These are phyloP conservation scores for Cytospora mali DNA, from an alignment of 2,329 filamentous ascomycete species.

Conservation along the genomic window DNA sequence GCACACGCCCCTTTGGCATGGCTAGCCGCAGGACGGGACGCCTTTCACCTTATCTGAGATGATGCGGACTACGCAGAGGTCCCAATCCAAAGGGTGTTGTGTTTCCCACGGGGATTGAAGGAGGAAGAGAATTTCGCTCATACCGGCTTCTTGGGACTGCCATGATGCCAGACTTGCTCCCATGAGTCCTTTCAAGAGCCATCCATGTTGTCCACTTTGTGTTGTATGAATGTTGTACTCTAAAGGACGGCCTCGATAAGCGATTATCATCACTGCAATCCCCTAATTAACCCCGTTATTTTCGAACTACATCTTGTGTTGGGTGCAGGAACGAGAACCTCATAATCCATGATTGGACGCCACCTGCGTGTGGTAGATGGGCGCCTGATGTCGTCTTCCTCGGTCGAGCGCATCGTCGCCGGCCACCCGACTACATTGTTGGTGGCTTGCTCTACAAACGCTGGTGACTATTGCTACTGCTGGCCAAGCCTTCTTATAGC, in stretches of 20 bases:
- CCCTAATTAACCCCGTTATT: too few relatives aligned
- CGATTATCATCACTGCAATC: too few relatives aligned
- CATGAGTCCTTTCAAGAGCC: too few relatives aligned
- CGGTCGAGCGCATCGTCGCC: conserved; percentile 4
- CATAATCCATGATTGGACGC: neutral
- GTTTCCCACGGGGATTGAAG: conserved; percentile 13
- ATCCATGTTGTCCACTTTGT: neutral
- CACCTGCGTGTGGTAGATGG: neutral
- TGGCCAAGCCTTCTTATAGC: neutral
- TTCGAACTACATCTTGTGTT: neutral
- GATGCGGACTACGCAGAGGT: conserved; percentile 14
- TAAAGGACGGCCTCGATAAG: neutral
- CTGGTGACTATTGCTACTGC: neutral
- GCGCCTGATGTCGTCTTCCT: neutral
- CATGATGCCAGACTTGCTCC: neutral
- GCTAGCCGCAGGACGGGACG: conserved; percentile 20
- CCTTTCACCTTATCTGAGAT: conserved; percentile 29
- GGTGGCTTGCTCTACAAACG: neutral
- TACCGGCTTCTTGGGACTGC: neutral
- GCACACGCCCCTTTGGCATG: conserved; percentile 15
- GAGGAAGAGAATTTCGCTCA: conserved; percentile 20
- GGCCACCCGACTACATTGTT: neutral
- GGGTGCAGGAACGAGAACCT: neutral
- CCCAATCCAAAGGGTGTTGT: neutral
- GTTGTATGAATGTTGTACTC: neutral